Percentiles rank a stretch among this genome's conserved stretches.
Conservation (phyloP, 768 basidiomycete genomes). For the Suillus spraguei region DNA sequence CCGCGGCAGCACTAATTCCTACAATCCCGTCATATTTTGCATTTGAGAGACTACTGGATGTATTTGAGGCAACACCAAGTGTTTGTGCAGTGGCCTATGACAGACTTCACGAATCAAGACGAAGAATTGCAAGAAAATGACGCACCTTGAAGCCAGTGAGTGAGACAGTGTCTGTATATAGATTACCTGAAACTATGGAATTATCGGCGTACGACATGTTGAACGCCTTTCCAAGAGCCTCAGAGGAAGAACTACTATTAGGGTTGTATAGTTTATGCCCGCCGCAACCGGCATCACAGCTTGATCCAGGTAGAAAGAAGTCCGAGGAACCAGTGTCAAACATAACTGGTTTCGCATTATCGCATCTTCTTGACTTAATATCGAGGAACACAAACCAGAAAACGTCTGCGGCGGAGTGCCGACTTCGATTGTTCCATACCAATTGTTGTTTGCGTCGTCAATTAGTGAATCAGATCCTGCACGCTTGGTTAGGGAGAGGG, state of each 20-base stretch:
- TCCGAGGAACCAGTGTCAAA: slow-evolving; percentile 41
- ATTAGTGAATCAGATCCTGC: slow-evolving; percentile 15
- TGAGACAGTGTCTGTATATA: slow-evolving; percentile 42
- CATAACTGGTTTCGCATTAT: slow-evolving; percentile 20
- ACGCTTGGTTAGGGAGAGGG: neutral
- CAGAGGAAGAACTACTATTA: slow-evolving; percentile 31
- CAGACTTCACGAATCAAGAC: slow-evolving; percentile 15
- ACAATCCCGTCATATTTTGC: no score
- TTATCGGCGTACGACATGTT: slow-evolving; percentile 45
- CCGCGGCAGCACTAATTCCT: no score
- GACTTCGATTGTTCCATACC: slow-evolving; percentile 28
- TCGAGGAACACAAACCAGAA: slow-evolving; percentile 18
- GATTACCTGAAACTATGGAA: slow-evolving; percentile 38
- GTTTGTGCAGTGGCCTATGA: slow-evolving; percentile 27
- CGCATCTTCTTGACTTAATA: neutral
- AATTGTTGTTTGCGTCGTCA: slow-evolving; percentile 16
- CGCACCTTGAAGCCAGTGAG: slow-evolving; percentile 34
- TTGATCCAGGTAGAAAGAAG: slow-evolving; percentile 31
- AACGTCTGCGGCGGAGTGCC: slow-evolving; percentile 24
- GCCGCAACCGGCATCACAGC: slow-evolving; percentile 32
- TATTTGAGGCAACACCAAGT: slow-evolving; percentile 25
- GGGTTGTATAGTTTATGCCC: slow-evolving; percentile 40
- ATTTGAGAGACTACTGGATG: slow-evolving; percentile 13
- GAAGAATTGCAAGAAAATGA: slow-evolving; percentile 10
- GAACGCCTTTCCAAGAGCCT: slow-evolving; percentile 29